Base-by-base conservation (phyloP, 441 rosid species). In the Isatis lusitanica region DNA sequence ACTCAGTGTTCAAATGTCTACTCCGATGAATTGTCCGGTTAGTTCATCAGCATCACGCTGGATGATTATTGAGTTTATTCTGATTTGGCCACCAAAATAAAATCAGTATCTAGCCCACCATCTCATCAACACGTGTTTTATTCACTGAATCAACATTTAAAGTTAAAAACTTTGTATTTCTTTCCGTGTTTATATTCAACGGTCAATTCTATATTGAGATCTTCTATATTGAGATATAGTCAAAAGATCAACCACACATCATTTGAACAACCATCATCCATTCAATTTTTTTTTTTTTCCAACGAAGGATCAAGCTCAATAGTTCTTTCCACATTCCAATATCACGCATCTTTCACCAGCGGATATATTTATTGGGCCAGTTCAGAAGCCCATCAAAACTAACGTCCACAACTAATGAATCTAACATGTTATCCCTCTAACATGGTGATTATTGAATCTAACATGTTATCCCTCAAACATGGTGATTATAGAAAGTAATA, bases 181-280 rank as follows among this genome's bases (percentile, higher is more conserved):
- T 18, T 17, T 48, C 9, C 46, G 2, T 12, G 21, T 21, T 4
- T 24, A 18, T 15, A 64, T 46, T 7, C 11, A 35, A 35, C 40
- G 26, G 4, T 42, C 7, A 38, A 38, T 38, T 40, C 38, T 4
- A 52, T 38, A 26, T 11, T 38, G 38, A 15, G 24, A 38, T 66
- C 4, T 21, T 21, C 24, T 21, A 52, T 38, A 26, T 7, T 38
- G 38, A 16, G 24, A 38, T 66, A 0, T 65, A 65, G 46, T 24
- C 21, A 52, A 38, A 52, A 38, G 1, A 39, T 66, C 60, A 66
- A 67, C 44, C 28, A 15, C 18, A 63, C 3, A 66, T 65, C 56
- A 48, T 28, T 21, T 24, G n/a, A 65, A 21, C 44, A 65, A 36
- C 17, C 21, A 36, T 53, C 35, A 51, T 53, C 30, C 40, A 67